These are phyloP conservation scores for Colletotrichum caudatum DNA, from an alignment of 2,329 filamentous ascomycete species.

Conservation along the genomic window DNA sequence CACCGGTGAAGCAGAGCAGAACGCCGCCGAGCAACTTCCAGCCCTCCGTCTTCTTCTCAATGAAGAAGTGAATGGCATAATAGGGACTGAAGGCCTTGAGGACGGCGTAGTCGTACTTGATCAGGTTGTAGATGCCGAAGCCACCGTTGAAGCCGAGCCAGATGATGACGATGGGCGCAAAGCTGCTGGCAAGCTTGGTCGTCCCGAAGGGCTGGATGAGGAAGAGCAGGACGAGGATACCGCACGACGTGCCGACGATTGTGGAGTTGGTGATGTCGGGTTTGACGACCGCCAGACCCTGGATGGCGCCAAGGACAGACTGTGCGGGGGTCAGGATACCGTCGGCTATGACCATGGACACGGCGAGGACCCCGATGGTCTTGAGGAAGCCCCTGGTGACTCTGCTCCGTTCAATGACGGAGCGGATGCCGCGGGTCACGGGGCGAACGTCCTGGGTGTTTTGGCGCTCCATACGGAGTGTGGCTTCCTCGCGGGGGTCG, in stretches of 20 bases:
- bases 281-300: conserved; percentile 70
- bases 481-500: conserved; percentile 67
- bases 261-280: conserved; percentile 66
- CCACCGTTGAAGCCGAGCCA: conserved; percentile 74
- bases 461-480: conserved; percentile 70
- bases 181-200: conserved; percentile 67
- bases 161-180: conserved; percentile 75
- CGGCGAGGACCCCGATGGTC: conserved; percentile 72
- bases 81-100: conserved; percentile 69
- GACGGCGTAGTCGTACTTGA: conserved; percentile 63
- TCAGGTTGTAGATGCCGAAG: conserved; percentile 74
- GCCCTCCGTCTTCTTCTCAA: conserved; percentile 68
- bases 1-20: conserved; percentile 79
- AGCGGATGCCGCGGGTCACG: conserved; percentile 64
- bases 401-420: conserved; percentile 67
- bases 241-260: conserved; percentile 73
- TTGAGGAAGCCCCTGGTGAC: conserved; percentile 67
- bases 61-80: conserved; percentile 71
- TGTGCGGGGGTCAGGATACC: conserved; percentile 77
- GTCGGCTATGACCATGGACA: conserved; percentile 75
- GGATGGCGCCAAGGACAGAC: conserved; percentile 76
- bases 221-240: conserved; percentile 74
- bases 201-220: conserved; percentile 74
- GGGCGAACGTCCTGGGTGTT: conserved; percentile 66
- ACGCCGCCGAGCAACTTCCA: conserved; percentile 78